Evolutionary conservation across 108 stramenopile species (phyloP).

Genomic region (Mediolabrus comicus): DNA sequence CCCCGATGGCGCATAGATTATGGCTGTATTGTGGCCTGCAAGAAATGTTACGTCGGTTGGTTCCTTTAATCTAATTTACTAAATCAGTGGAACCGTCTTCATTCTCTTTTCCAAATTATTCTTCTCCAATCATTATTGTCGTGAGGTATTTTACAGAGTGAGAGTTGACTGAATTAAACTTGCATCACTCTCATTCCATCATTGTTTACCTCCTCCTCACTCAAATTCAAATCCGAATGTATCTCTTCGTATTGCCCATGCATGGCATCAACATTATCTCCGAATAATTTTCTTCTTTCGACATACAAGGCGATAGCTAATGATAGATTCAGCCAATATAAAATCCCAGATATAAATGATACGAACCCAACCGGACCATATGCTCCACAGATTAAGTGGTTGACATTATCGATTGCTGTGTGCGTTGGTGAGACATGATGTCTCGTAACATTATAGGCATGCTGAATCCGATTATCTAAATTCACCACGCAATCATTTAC

Average conservation of each 20-base stretch:
- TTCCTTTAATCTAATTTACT: too few relatives aligned
- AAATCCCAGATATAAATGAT: constrained; percentile 10
- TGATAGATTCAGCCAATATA: constrained; percentile 15
- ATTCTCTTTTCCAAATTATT: too few relatives aligned
- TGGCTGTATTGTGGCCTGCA: too few relatives aligned
- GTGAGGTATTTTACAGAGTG: too few relatives aligned
- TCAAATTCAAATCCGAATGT: not conserved
- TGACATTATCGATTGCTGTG: not conserved
- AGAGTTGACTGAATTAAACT: too few relatives aligned
- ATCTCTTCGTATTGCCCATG: constrained; percentile 11
- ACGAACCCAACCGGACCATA: constrained; percentile 20
- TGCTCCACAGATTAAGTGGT: not conserved
- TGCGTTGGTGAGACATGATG: not conserved
- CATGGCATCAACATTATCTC: not conserved
- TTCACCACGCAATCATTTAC: constrained; percentile 2
- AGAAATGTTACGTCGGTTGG: too few relatives aligned
- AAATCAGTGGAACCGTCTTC: too few relatives aligned
- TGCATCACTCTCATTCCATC: not conserved
- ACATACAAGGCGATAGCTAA: constrained; percentile 6
- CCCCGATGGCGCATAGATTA: constrained; percentile 62
- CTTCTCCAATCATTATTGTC: too few relatives aligned
- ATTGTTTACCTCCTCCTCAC: not conserved
- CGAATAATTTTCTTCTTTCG: not conserved
- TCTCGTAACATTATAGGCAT: not conserved
- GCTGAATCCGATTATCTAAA: not conserved